Evolutionary conservation across 1,284 basidiomycete genomes (phyloP).

Genomic region (Cryptococcus sp.): DNA sequence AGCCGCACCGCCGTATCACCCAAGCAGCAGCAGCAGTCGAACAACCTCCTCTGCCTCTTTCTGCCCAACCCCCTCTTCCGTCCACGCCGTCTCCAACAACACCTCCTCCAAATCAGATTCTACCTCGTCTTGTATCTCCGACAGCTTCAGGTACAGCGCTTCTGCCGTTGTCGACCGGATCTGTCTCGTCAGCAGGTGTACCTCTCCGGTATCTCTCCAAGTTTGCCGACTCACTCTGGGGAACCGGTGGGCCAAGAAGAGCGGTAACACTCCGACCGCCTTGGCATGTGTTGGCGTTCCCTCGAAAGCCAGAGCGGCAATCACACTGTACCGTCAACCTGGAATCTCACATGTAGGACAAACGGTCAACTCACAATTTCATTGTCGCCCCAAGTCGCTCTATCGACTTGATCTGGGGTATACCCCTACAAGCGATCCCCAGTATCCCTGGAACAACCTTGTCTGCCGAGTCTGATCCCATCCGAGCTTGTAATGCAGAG

Average conservation of each 20-base stretch:
- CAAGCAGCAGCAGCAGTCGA: too few relatives aligned
- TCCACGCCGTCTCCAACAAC: constrained; percentile 75
- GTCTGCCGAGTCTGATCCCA: too few relatives aligned
- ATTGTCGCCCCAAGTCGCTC: constrained; percentile 69
- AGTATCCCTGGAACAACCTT: constrained; percentile 1
- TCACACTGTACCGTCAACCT: constrained; percentile 51
- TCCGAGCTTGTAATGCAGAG: background rate
- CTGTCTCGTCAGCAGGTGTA: constrained; percentile 46
- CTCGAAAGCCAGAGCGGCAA: constrained; percentile 38
- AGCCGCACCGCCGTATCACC: too few relatives aligned
- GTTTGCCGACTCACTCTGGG: constrained; percentile 56
- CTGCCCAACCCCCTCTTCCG: constrained; percentile 7
- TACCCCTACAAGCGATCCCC: constrained; percentile 14
- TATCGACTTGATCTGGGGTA: constrained; percentile 61
- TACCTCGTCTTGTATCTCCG: constrained; percentile 63
- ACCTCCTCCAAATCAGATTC: constrained; percentile 69
- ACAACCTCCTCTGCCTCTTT: too few relatives aligned
- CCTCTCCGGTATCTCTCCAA: background rate
- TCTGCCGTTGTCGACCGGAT: constrained; percentile 73
- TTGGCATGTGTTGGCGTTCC: constrained; percentile 45
- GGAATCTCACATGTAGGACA: background rate
- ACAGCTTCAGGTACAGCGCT: constrained; percentile 66
- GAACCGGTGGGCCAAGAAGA: constrained; percentile 69
- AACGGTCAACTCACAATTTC: constrained; percentile 59
- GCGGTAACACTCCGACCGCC: constrained; percentile 52